Evolutionary conservation across 2,329 filamentous ascomycete species (phyloP).

Genomic region (Aspergillus melleus): DNA sequence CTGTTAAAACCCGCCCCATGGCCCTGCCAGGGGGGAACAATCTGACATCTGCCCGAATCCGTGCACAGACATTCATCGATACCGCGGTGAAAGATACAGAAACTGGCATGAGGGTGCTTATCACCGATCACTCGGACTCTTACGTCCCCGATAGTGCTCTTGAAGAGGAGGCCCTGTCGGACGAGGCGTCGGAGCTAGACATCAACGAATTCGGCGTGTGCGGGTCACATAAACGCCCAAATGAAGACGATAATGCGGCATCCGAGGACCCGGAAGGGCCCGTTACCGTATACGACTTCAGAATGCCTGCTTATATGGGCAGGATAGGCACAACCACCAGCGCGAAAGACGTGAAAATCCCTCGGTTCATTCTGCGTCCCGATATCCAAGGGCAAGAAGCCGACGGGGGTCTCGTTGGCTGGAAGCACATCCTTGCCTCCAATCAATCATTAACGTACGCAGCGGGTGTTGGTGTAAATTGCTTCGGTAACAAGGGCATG

Average conservation of each 20-base stretch:
- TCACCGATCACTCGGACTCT: slow-evolving; percentile 43
- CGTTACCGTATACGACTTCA: slow-evolving; percentile 41
- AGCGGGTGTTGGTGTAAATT: slow-evolving; percentile 34
- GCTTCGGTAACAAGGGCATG: slow-evolving; percentile 28
- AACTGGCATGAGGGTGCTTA: slow-evolving; percentile 40
- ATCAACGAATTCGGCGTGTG: slow-evolving; percentile 36
- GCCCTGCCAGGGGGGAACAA: slow-evolving; percentile 46
- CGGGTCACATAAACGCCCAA: slow-evolving; percentile 25
- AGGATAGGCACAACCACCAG: slow-evolving; percentile 30
- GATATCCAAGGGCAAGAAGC: slow-evolving; percentile 44
- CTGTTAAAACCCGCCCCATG: slow-evolving; percentile 40
- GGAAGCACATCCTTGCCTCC: slow-evolving; percentile 45
- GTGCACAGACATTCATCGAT: slow-evolving; percentile 47
- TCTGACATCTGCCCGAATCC: slow-evolving; percentile 45
- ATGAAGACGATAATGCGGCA: slow-evolving; percentile 11
- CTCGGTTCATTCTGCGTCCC: slow-evolving; percentile 42
- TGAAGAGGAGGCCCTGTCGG: slow-evolving; percentile 24
- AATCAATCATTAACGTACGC: slow-evolving; percentile 42
- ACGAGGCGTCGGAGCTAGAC: slow-evolving; percentile 33
- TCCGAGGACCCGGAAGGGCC: slow-evolving; percentile 28
- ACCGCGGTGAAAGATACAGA: slow-evolving; percentile 43
- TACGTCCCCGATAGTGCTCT: slow-evolving; percentile 37
- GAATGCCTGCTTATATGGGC: slow-evolving; percentile 45
- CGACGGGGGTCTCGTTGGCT: slow-evolving; percentile 46
- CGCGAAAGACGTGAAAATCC: slow-evolving; percentile 32